These are phyloP conservation scores for Orbilia ellipsospora DNA, from an alignment of 2,329 filamentous ascomycete genomes.

Conservation along the genomic window DNA sequence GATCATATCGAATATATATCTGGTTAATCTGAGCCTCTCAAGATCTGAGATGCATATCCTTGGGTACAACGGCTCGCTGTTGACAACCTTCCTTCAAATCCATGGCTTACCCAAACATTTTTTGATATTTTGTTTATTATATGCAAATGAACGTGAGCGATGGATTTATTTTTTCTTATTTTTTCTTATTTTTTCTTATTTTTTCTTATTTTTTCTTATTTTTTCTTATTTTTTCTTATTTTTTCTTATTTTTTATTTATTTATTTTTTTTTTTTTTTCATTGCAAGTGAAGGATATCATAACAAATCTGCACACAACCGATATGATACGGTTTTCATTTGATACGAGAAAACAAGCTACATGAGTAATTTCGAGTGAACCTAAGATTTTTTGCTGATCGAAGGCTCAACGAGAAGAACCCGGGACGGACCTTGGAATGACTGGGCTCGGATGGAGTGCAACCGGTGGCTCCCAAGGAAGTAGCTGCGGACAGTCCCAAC, in stretches of 20 bases:
- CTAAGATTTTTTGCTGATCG: too few relatives aligned
- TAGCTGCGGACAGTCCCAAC: constrained; percentile 39
- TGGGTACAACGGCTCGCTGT: not conserved
- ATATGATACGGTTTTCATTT: too few relatives aligned
- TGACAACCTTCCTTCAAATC: too few relatives aligned
- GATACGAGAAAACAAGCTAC: too few relatives aligned
- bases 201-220: not conserved
- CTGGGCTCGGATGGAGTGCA: constrained; percentile 45
- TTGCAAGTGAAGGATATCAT: too few relatives aligned
- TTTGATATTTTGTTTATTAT: constrained; percentile 13
- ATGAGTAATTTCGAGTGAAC: too few relatives aligned
- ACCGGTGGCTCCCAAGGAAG: constrained; percentile 37
- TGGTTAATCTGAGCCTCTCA: constrained; percentile 3
- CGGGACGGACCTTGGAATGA: constrained; percentile 6
- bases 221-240: not conserved
- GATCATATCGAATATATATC: constrained; percentile 12
- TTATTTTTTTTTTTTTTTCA: too few relatives aligned
- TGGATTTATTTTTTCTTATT: constrained; percentile 7
- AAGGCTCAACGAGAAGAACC: not conserved
- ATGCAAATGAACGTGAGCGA: constrained; percentile 14
- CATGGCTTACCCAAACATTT: constrained; percentile 1
- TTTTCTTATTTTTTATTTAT: too few relatives aligned
- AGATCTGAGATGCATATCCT: constrained; percentile 12
- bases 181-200: not conserved
- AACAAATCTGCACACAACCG: too few relatives aligned